Evolutionary conservation across 208 protist genomes (phyloP).

Genomic region (Trypanosoma brucei): DNA sequence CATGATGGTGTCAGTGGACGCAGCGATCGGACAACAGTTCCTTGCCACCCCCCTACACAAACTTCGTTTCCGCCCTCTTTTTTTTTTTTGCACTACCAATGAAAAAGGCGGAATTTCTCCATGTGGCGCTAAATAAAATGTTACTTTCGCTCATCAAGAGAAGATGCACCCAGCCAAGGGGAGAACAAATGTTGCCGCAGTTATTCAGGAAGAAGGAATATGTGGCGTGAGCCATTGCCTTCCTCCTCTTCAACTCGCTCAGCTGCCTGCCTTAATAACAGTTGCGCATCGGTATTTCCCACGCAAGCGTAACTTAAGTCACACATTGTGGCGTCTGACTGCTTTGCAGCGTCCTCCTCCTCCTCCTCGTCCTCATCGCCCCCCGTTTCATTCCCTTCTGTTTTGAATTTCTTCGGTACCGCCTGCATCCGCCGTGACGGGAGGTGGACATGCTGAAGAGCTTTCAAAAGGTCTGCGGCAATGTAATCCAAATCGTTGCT

Average conservation of each 20-base stretch:
- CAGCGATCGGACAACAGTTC: too few species aligned
- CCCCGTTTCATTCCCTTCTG: not conserved
- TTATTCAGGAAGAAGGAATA: slow-evolving; percentile 27
- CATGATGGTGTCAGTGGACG: too few species aligned
- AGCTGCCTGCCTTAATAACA: slow-evolving; percentile 69
- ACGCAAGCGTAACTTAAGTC: slow-evolving; percentile 78
- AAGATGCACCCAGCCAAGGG: too few species aligned
- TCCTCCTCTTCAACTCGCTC: slow-evolving; percentile 69
- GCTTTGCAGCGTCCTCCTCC: not conserved
- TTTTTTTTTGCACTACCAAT: too few species aligned
- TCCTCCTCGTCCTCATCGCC: not conserved
- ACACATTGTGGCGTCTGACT: slow-evolving; percentile 48
- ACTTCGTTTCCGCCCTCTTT: too few species aligned
- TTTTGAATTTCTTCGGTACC: slow-evolving; percentile 1
- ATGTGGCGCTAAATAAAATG: too few species aligned
- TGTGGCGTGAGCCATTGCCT: slow-evolving; percentile 23
- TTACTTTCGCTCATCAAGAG: too few species aligned
- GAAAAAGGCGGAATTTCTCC: too few species aligned
- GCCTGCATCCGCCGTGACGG: slow-evolving; percentile 33
- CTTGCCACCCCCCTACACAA: too few species aligned
- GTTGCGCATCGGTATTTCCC: slow-evolving; percentile 57
- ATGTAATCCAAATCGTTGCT: slow-evolving; percentile 76
- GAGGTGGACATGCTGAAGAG: slow-evolving; percentile 51
- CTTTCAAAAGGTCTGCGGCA: slow-evolving; percentile 53
- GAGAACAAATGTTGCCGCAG: too few species aligned